Percentiles rank a stretch among this genome's conserved stretches.
These are phyloP conservation scores for Carallia brachiata DNA, from an alignment of 345 rosid species.

Conservation along the genomic window DNA sequence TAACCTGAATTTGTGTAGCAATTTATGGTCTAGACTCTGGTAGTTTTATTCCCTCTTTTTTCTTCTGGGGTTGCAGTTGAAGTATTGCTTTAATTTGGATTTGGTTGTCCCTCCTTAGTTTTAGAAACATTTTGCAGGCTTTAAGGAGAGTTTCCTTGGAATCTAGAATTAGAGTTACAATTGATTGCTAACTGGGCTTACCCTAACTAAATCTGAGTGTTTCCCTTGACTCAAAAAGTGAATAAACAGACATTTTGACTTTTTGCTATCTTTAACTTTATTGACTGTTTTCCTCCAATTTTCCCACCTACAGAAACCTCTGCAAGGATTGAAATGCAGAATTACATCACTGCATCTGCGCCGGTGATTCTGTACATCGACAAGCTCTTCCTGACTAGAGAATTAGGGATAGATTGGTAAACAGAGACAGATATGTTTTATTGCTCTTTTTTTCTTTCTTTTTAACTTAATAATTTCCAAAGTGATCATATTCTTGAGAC, in stretches of 20 bases:
- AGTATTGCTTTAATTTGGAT: neutral
- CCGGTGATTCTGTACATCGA: slow-evolving; percentile 64
- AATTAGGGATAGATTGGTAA: slow-evolving; percentile 88
- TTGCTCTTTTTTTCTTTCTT: neutral
- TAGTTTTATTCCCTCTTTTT: neutral
- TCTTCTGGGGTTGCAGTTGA: neutral
- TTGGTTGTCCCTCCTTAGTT: neutral
- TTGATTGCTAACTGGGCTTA: too few relatives aligned
- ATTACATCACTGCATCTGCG: slow-evolving; percentile 51
- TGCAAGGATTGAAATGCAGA: slow-evolving; percentile 72
- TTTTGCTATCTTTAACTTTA: neutral
- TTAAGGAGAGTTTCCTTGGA: neutral
- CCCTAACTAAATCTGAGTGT: neutral
- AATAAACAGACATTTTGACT: neutral
- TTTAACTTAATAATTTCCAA: too few relatives aligned
- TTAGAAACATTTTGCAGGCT: neutral
- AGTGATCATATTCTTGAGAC: neutral
- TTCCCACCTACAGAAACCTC: slow-evolving; percentile 45
- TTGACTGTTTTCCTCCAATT: neutral
- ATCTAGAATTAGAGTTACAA: neutral
- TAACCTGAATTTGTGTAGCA: neutral
- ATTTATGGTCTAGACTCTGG: too few relatives aligned
- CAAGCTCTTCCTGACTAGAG: slow-evolving; percentile 60
- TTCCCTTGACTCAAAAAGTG: neutral
- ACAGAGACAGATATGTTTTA: neutral